A percentile compares a stretch with the other conserved stretches of the same genome.
Conservation (phyloP, 1,139 yeast species). For the Insectozyma bohioensis region DNA sequence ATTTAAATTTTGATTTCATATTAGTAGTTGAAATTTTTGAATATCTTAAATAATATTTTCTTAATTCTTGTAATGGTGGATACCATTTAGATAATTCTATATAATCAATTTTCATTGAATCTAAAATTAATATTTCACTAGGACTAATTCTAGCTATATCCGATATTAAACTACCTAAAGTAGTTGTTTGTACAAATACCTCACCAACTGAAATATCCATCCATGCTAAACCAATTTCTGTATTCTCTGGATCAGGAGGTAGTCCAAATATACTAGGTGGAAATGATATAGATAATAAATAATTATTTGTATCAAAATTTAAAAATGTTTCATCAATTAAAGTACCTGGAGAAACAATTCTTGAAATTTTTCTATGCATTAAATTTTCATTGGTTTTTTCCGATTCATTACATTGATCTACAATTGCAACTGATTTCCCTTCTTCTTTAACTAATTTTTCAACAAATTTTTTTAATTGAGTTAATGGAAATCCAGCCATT, state of each 20-base stretch:
- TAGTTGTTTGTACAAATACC: constrained; percentile 64
- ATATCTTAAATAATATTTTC: constrained; percentile 59
- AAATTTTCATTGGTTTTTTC: constrained; percentile 26
- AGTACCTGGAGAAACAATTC: constrained; percentile 92
- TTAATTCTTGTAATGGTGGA: constrained; percentile 59
- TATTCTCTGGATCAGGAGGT: constrained; percentile 45
- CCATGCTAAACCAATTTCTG: constrained; percentile 77
- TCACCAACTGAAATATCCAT: constrained; percentile 84
- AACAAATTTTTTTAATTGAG: constrained; percentile 70
- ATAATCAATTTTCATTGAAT: constrained; percentile 27
- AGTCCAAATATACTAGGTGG: constrained; percentile 47
- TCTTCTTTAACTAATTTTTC: constrained; percentile 69
- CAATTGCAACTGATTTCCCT: constrained; percentile 72
- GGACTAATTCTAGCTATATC: constrained; percentile 69
- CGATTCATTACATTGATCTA: constrained; percentile 59
- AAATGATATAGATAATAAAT: constrained; percentile 61
- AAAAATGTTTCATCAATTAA: constrained; percentile 83
- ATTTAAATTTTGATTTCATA: constrained; percentile 35
- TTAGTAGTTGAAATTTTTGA: constrained; percentile 39
- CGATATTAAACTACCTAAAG: constrained; percentile 51
- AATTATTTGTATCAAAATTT: constrained; percentile 71
- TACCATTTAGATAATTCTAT: constrained; percentile 52
- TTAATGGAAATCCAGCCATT: constrained; percentile 89
- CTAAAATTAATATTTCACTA: constrained; percentile 56
- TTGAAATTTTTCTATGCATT: constrained; percentile 66